These are phyloP conservation scores for Auricularia heimuer DNA, from an alignment of 768 basidiomycete species.

Conservation along the genomic window DNA sequence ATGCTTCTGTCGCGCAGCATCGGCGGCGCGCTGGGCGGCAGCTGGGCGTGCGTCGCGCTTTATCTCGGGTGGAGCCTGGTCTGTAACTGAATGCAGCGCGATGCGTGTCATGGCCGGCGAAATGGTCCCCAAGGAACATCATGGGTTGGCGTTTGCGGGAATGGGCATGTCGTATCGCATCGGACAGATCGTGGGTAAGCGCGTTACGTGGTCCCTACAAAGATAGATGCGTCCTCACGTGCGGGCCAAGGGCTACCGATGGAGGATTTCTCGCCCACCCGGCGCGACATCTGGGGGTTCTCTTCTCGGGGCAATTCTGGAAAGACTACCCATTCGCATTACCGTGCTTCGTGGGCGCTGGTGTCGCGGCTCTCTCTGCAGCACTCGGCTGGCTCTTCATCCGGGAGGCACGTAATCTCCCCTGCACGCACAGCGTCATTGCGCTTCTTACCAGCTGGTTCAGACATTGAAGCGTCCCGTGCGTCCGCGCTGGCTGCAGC, in stretches of 20 bases:
- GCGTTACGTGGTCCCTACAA: background rate
- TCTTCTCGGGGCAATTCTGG: slow-evolving; percentile 1
- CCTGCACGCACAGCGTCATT: background rate
- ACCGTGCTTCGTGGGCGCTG: background rate
- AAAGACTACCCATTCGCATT: background rate
- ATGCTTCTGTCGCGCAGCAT: background rate
- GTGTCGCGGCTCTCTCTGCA: background rate
- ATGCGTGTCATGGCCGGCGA: background rate
- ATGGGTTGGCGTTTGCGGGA: background rate
- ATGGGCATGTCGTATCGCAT: background rate
- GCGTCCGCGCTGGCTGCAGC: background rate
- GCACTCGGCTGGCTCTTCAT: background rate
- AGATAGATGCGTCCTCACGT: background rate
- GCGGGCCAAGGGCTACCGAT: background rate
- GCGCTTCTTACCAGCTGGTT: background rate
- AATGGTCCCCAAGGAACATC: background rate
- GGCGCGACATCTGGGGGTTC: background rate
- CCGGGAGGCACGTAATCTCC: background rate
- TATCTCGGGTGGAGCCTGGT: background rate
- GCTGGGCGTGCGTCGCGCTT: background rate
- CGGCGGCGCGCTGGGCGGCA: background rate
- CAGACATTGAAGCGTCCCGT: background rate
- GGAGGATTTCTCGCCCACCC: background rate
- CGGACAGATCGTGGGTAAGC: background rate
- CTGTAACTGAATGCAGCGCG: background rate